phyloP scores from a whole-genome alignment of 139 green algal species.

The Auxenochlorella pyrenoidosa region DNA sequence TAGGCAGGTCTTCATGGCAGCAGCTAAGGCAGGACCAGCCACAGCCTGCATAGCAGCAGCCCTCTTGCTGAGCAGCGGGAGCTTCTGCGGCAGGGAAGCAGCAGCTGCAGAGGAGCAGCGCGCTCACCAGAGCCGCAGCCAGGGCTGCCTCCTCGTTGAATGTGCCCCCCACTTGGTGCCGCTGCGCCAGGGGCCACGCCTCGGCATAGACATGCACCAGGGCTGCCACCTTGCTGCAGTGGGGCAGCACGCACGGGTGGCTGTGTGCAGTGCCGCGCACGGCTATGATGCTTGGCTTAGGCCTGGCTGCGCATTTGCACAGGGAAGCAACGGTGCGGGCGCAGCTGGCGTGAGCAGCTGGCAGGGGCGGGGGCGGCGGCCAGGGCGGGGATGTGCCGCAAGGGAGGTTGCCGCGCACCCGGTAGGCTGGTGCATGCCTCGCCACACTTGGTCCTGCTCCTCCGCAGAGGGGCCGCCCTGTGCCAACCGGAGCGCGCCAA shows the following conservation, averaged over 20 bases:
- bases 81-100: too few relatives aligned
- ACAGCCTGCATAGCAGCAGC: too few relatives aligned
- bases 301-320: too few relatives aligned
- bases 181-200: neutral
- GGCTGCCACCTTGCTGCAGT: constrained; percentile 1
- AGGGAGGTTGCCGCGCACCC: neutral
- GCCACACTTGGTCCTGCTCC: neutral
- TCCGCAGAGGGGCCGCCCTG: neutral
- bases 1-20: neutral
- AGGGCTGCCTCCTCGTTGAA: neutral
- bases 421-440: neutral
- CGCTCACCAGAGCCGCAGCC: neutral
- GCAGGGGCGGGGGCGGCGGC: too few relatives aligned
- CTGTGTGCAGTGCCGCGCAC: too few relatives aligned
- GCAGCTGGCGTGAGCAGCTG: too few relatives aligned
- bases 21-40: too few relatives aligned
- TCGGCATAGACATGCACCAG: neutral
- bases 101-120: neutral
- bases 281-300: too few relatives aligned
- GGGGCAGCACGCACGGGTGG: neutral
- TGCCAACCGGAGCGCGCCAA: neutral
- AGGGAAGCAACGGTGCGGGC: too few relatives aligned
- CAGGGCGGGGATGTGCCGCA: too few relatives aligned
- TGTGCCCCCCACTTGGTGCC: neutral
- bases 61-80: too few relatives aligned